Evolutionary conservation across 169 alveolate species (phyloP), one percentile per base, ranked within the genome.

Genomic region (Plasmodium billcollinsi): DNA sequence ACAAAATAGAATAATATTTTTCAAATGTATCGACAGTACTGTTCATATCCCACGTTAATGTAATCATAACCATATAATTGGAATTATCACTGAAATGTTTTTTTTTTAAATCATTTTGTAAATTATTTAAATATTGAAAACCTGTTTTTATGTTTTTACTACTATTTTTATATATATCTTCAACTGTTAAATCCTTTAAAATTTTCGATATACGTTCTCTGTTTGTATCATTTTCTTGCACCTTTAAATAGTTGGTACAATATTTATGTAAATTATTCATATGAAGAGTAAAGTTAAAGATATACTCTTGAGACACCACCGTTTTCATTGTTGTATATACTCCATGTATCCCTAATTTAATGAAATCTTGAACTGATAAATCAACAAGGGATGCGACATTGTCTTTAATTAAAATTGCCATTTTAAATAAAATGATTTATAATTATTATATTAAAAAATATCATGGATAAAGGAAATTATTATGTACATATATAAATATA

Each of bases 311-410:
- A 45, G 89, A 78, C 29, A 15, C 20, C 15, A 78, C 89, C 2
- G 89, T 78, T 52, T 78, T 78, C 89, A 78, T 78, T 20, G 89
- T 78, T 20, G 76, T 67, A 49, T 78, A 78, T 21, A 78, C 89
- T 24, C 89, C 89, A 50, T 67, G 58, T 47, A 78, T 65, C 21
- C 89, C 89, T 61, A 78, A 58, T 66, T 78, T 78, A 33, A 78
- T 78, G 24, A 78, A 78, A 43, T 78, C 80, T 26, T 43, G 39
- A 21, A 33, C 43, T 4, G 89, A 45, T 70, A 78, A 65, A 43
- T 78, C 89, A 45, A 78, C 89, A 21, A 78, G 49, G 20, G 72
- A 66, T 43, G 89, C 73, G 21, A 15, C 72, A 50, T 78, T 50
- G 45, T 65, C 66, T 52, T 66, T 78, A 6, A 78, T 52, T 33